Conservation (phyloP, 1,284 basidiomycete species). For the Rhodotorula sp. region DNA sequence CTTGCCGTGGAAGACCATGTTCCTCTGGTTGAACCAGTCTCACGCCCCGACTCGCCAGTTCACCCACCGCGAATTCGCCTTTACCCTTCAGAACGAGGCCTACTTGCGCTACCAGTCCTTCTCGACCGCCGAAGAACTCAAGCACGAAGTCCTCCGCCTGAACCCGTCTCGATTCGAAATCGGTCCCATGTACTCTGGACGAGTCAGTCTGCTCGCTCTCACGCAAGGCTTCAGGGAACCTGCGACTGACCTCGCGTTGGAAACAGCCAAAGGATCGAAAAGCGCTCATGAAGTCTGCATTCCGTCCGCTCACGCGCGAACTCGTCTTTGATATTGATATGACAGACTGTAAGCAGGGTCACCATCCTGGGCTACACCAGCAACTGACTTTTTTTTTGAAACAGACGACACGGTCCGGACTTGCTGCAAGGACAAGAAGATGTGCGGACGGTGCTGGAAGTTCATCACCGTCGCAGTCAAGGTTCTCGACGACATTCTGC, state of each 20-base stretch:
- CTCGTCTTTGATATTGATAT: slow-evolving; percentile 99
- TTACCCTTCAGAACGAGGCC: slow-evolving; percentile 85
- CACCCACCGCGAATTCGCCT: slow-evolving; percentile 94
- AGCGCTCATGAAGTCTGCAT: slow-evolving; percentile 69
- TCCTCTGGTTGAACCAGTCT: slow-evolving; percentile 92
- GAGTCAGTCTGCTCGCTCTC: slow-evolving; percentile 54
- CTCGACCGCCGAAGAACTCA: slow-evolving; percentile 77
- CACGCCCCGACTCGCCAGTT: slow-evolving; percentile 67
- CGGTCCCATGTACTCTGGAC: slow-evolving; percentile 85
- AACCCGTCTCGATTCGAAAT: slow-evolving; percentile 95
- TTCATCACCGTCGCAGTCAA: slow-evolving; percentile 92
- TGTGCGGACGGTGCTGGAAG: slow-evolving; percentile 90
- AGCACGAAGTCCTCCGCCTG: slow-evolving; percentile 77
- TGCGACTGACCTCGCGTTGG: neutral
- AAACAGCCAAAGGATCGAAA: slow-evolving; percentile 84
- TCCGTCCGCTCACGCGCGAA: slow-evolving; percentile 79
- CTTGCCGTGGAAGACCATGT: slow-evolving; percentile 92
- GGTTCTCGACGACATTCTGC: slow-evolving; percentile 75
- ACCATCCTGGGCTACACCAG: neutral
- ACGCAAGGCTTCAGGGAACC: neutral
- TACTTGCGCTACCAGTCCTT: slow-evolving; percentile 97
- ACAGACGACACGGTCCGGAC: slow-evolving; percentile 83
- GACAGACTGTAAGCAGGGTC: slow-evolving; percentile 69
- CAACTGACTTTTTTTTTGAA: neutral
- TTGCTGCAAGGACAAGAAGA: slow-evolving; percentile 87